A percentile compares a stretch with the other conserved stretches of the same genome.
Evolutionary conservation across 225 moss, liverwort and hornwort genomes (phyloP).

Genomic region (Bryum argenteum): DNA sequence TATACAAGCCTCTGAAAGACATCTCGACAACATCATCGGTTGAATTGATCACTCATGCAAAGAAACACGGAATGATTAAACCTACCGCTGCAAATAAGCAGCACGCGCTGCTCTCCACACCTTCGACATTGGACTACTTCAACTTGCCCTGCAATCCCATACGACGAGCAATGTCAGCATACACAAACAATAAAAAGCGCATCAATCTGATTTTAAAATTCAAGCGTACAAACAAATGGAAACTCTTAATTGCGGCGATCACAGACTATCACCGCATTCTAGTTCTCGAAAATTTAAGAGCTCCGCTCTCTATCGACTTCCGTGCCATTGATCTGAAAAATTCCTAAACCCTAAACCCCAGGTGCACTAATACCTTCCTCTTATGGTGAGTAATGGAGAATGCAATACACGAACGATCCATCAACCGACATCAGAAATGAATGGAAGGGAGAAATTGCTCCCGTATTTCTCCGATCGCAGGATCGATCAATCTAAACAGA

Average conservation of each 20-base stretch:
- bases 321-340: not conserved
- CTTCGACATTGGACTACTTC: slow-evolving; percentile 53
- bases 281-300: not conserved
- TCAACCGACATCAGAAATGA: not conserved
- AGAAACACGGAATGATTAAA: slow-evolving; percentile 14
- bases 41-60: not conserved
- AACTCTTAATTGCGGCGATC: too few species aligned
- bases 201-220: not conserved
- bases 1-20: slow-evolving; percentile 18
- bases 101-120: slow-evolving; percentile 61
- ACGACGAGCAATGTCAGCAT: not conserved
- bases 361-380: not conserved
- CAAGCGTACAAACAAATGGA: not conserved
- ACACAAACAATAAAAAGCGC: too few species aligned
- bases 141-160: slow-evolving; percentile 33
- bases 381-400: not conserved
- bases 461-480: not conserved
- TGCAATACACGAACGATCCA: not conserved
- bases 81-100: slow-evolving; percentile 55
- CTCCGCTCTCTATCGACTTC: not conserved
- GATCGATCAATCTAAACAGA: not conserved
- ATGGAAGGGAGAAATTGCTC: not conserved
- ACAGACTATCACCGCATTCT: not conserved
- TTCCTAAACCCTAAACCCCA: slow-evolving; percentile 5
- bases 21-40: slow-evolving; percentile 1